Conservation (phyloP, 164 flowering plant genomes). For the Magnolia kwangsiensis region DNA sequence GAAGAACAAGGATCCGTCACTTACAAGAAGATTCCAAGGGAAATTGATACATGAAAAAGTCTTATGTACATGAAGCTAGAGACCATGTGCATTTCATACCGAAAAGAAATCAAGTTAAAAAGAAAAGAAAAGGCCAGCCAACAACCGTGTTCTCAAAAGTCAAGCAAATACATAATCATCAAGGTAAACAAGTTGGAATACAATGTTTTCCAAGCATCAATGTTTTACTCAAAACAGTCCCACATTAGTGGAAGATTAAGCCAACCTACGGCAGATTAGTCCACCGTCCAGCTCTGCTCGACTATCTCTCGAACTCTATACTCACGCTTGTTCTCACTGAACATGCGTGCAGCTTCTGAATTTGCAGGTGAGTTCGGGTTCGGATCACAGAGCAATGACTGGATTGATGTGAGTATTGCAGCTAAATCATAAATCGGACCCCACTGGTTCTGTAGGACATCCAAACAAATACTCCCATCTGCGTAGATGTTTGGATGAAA, state of each 20-base stretch:
- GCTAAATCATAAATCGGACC: too few species aligned
- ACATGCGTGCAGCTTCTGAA: too few species aligned
- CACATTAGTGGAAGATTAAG: neutral
- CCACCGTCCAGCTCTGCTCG: constrained; percentile 92
- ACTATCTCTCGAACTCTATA: constrained; percentile 74
- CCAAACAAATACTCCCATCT: too few species aligned
- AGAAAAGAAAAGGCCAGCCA: too few species aligned
- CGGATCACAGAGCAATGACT: too few species aligned
- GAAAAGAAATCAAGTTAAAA: too few species aligned
- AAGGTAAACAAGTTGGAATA: constrained; percentile 1
- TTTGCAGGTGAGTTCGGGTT: too few species aligned
- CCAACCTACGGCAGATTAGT: constrained; percentile 27
- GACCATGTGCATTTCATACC: neutral
- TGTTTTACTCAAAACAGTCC: neutral
- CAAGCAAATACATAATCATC: too few species aligned
- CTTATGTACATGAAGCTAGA: neutral
- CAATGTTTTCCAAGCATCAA: constrained; percentile 10
- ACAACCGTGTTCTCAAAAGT: too few species aligned
- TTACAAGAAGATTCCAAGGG: neutral
- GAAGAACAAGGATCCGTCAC: too few species aligned
- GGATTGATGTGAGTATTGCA: constrained; percentile 4
- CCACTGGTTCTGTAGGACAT: too few species aligned
- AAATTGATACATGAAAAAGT: neutral
- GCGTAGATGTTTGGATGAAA: too few species aligned
- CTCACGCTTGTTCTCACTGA: constrained; percentile 25